A percentile compares a stretch with the other conserved stretches of the same genome.
phyloP scores from a whole-genome alignment of 306 rosid genomes.

The Pterocarpus macrocarpus region DNA sequence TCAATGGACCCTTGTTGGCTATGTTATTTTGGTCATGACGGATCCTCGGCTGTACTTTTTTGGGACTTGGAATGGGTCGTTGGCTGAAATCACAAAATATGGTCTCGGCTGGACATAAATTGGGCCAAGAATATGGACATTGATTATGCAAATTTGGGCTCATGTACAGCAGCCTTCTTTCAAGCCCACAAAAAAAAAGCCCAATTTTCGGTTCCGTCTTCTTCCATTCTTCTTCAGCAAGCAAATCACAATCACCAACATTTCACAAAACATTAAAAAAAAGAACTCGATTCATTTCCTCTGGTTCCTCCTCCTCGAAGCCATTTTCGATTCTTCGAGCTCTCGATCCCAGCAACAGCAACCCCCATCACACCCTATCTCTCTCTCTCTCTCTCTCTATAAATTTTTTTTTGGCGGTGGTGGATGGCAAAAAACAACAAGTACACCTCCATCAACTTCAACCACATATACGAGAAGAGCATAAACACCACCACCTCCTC shows the following conservation, averaged over 20 bases:
- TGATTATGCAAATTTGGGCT: not conserved
- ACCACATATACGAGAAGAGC: constrained; percentile 75
- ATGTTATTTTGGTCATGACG: no score
- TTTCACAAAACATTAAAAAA: no score
- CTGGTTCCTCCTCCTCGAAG: no score
- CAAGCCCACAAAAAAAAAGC: not conserved
- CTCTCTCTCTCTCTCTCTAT: constrained; percentile 5
- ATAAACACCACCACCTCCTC: constrained; percentile 42
- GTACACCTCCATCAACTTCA: constrained; percentile 78
- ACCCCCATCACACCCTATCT: not conserved
- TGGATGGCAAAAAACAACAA: constrained; percentile 92
- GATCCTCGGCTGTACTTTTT: no score
- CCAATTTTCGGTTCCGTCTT: not conserved
- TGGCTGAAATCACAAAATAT: no score
- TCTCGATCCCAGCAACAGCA: not conserved
- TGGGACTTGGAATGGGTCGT: no score
- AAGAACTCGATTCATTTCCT: no score
- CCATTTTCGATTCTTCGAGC: not conserved
- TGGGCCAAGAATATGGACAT: no score
- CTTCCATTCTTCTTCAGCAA: not conserved
- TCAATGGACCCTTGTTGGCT: no score
- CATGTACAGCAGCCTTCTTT: no score
- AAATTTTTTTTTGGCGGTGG: constrained; percentile 42
- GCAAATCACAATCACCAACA: not conserved
- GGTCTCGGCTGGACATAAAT: not conserved